Evolutionary conservation across 192 early-diverging fungal species (phyloP).

Genomic region (Physocladia obscura): DNA sequence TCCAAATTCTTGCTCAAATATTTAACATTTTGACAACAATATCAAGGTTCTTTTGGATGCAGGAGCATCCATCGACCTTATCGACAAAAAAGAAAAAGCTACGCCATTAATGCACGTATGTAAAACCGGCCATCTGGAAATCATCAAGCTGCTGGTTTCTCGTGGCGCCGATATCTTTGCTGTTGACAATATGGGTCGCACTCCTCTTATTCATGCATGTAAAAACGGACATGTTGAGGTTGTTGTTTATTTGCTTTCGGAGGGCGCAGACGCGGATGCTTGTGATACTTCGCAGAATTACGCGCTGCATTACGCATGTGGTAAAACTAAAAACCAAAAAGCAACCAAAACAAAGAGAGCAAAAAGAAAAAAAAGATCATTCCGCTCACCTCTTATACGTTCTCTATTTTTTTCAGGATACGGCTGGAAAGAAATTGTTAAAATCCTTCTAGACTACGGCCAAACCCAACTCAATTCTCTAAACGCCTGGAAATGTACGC

Average conservation of each 20-base stretch:
- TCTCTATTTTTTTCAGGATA: constrained; percentile 33
- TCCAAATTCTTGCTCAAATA: background rate
- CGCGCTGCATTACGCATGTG: constrained; percentile 52
- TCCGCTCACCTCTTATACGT: background rate
- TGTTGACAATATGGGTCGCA: constrained; percentile 36
- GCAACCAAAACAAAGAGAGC: background rate
- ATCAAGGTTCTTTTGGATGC: constrained; percentile 31
- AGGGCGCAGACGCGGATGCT: constrained; percentile 45
- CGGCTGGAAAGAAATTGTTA: constrained; percentile 40
- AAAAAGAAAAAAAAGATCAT: too few relatives aligned
- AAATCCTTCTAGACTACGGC: constrained; percentile 45
- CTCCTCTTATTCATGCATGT: constrained; percentile 23
- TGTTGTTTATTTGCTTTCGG: constrained; percentile 37
- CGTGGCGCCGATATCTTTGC: constrained; percentile 38
- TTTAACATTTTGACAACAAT: background rate
- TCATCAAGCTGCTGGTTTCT: constrained; percentile 38
- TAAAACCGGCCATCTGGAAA: constrained; percentile 30
- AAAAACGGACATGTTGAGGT: constrained; percentile 50
- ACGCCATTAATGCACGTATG: constrained; percentile 28
- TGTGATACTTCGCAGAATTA: constrained; percentile 48
- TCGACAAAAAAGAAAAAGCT: constrained; percentile 32
- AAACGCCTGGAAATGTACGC: constrained; percentile 54
- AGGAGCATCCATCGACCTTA: constrained; percentile 37
- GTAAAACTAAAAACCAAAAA: background rate
- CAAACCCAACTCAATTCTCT: constrained; percentile 33